phyloP scores from a whole-genome alignment of 306 rosid species.

The Sicyos baderoa region DNA sequence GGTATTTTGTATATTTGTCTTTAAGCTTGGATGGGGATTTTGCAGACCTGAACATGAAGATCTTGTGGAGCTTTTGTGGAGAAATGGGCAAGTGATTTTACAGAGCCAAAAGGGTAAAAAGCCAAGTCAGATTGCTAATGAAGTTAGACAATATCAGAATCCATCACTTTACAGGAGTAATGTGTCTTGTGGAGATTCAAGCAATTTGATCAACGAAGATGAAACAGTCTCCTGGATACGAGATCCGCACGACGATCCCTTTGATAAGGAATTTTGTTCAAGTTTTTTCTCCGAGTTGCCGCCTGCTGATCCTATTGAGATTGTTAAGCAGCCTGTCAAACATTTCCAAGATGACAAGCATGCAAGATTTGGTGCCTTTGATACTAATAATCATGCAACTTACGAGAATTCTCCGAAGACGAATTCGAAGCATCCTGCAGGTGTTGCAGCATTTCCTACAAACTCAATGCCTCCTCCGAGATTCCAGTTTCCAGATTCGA shows the following conservation, averaged over 20 bases:
- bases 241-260: constrained; percentile 55
- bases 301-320: constrained; percentile 39
- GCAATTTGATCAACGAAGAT: constrained; percentile 45
- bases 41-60: constrained; percentile 66
- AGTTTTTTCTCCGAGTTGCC: constrained; percentile 43
- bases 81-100: constrained; percentile 75
- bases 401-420: no score
- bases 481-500: constrained; percentile 34
- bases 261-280: constrained; percentile 54
- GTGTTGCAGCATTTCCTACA: constrained; percentile 32
- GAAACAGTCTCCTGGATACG: constrained; percentile 59
- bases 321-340: constrained; percentile 37
- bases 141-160: constrained; percentile 42
- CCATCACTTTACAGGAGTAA: constrained; percentile 26
- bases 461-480: constrained; percentile 54
- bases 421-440: constrained; percentile 26
- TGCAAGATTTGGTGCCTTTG: constrained; percentile 32
- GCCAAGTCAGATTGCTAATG: constrained; percentile 26
- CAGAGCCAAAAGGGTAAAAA: constrained; percentile 52
- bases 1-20: constrained; percentile 7
- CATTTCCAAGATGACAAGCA: constrained; percentile 32
- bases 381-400: constrained; percentile 1
- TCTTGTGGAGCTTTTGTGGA: constrained; percentile 68
- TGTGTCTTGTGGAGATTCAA: constrained; percentile 34
- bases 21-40: background rate